Base-by-base conservation (phyloP, 805 yeast genomes). In the Sungouiella blattae region DNA sequence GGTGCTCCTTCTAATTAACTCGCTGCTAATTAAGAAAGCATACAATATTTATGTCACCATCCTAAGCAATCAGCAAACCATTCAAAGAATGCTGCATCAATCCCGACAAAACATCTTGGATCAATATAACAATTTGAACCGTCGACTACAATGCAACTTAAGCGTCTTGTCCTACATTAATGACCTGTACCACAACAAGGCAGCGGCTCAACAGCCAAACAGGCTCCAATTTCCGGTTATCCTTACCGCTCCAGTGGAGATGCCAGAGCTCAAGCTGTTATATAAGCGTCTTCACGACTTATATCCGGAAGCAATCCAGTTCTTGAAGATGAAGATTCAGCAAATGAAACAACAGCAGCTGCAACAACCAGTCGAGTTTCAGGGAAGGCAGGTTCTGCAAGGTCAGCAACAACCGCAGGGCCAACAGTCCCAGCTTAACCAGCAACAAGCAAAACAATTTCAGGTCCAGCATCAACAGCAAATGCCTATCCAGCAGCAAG, bases 261-360 rank as follows among this genome's bases (percentile, higher is more conserved):
- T 75, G 58, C 78, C 80, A 0, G 81, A 75, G 44, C 58, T 77
- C 28, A 58, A 59, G 33, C 70, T 64, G 25, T 62, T 70, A 26
- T 77, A 77, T 50, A 60, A 61, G n/a, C 58, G 63, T 32, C 55
- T 71, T 18, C 73, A 70, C 45, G 70, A 69, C 34, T 49, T 77
- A 24, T 77, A 75, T 41, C 80, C 79, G 0, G 80, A 76, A 40
- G 77, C 78, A 1, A 52, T 69, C n/a, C 71, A 64, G 36, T 61
- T 56, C 31, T 50, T 68, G 35, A 69, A 57, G 41, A 49, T 45
- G 51, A 32, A 55, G 52, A 53, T 66, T 31, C 62, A 60, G 28
- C 68, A 64, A 38, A 55, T 65, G 62, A 58, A 58, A 28, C 57
- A 48, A 32, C 60, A 60, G 33, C 54, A 46, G 35, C 47, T 40